Evolutionary conservation across 768 basidiomycete genomes (phyloP).

Genomic region (Kwoniella dejecticola): DNA sequence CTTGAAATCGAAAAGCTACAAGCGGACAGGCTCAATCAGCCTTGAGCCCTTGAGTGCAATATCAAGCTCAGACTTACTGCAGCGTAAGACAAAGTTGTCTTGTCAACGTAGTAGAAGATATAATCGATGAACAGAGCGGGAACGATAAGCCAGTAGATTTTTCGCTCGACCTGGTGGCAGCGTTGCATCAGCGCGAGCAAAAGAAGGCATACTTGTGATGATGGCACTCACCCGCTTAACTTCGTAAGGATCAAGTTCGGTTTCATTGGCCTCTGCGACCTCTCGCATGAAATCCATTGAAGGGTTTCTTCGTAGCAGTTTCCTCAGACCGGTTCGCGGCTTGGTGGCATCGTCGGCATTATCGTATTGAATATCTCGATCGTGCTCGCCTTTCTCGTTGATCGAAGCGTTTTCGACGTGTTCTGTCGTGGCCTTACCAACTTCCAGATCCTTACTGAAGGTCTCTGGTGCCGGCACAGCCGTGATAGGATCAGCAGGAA

Average conservation of each 20-base stretch:
- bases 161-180: constrained; percentile 45
- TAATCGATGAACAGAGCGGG: constrained; percentile 43
- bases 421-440: constrained; percentile 23
- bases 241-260: constrained; percentile 36
- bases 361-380: constrained; percentile 29
- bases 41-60: no score
- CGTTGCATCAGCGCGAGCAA: no score
- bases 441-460: constrained; percentile 28
- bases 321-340: constrained; percentile 30
- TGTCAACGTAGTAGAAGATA: constrained; percentile 46
- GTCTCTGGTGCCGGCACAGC: background rate
- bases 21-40: background rate
- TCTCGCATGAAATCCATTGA: constrained; percentile 37
- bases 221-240: constrained; percentile 37
- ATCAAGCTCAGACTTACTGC: constrained; percentile 20
- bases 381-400: constrained; percentile 15
- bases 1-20: constrained; percentile 53
- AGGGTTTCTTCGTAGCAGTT: constrained; percentile 37
- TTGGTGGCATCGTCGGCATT: constrained; percentile 27
- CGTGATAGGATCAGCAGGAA: constrained; percentile 18
- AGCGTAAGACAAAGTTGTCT: constrained; percentile 38
- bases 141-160: constrained; percentile 45
- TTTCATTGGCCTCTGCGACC: constrained; percentile 34
- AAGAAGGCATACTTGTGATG: background rate
- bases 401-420: constrained; percentile 35